Percentiles rank a stretch among this genome's conserved stretches.
Conservation (phyloP, 768 basidiomycete genomes). For the Boletellus ananas region DNA sequence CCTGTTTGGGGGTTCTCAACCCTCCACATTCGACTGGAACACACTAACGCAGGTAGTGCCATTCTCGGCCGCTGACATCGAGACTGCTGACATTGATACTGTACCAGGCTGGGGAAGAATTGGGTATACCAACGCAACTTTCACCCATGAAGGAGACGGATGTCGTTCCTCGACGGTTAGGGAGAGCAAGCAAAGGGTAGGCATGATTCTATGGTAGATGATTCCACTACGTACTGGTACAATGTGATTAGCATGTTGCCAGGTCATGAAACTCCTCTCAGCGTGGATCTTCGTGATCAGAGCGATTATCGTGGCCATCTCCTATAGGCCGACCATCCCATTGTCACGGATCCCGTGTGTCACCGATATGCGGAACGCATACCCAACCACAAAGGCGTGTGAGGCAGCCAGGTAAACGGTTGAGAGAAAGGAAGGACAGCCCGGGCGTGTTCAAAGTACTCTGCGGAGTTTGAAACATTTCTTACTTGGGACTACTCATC, state of each 20-base stretch:
- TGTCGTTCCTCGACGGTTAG: slow-evolving; percentile 43
- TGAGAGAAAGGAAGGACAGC: slow-evolving; percentile 12
- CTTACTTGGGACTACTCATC: neutral
- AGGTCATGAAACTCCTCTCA: slow-evolving; percentile 83
- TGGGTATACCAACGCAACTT: slow-evolving; percentile 63
- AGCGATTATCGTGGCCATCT: slow-evolving; percentile 78
- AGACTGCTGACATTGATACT: neutral
- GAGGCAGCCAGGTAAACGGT: slow-evolving; percentile 45
- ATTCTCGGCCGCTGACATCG: neutral
- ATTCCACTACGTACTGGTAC: no score
- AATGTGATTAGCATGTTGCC: slow-evolving; percentile 42
- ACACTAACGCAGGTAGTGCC: slow-evolving; percentile 37
- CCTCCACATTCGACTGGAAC: slow-evolving; percentile 44
- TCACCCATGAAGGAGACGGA: slow-evolving; percentile 63
- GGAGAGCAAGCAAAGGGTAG: slow-evolving; percentile 26
- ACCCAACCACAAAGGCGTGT: slow-evolving; percentile 44
- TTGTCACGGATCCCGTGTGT: slow-evolving; percentile 40
- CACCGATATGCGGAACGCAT: slow-evolving; percentile 60
- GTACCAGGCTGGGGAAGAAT: slow-evolving; percentile 34
- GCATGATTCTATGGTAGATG: neutral
- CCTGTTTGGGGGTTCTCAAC: slow-evolving; percentile 45
- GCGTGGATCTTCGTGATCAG: slow-evolving; percentile 65
- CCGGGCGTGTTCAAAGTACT: neutral
- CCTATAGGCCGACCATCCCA: slow-evolving; percentile 46
- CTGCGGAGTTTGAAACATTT: slow-evolving; percentile 26